phyloP scores from a whole-genome alignment of 768 basidiomycete genomes.

The Suillus plorans region DNA sequence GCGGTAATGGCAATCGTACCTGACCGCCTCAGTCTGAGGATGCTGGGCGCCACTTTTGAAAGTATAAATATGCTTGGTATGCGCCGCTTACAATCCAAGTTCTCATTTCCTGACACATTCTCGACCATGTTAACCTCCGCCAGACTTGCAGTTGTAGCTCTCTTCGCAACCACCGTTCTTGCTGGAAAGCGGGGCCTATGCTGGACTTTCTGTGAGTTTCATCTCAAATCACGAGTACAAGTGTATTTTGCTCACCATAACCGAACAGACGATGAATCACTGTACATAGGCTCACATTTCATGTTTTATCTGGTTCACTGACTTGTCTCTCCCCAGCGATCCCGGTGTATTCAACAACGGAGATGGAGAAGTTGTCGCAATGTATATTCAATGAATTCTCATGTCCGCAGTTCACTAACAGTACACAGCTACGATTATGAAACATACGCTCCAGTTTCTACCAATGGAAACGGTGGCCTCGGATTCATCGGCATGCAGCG shows the following conservation, averaged over 20 bases:
- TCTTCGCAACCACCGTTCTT: slow-evolving; percentile 19
- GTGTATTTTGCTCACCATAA: background rate
- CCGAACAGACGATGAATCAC: slow-evolving; percentile 25
- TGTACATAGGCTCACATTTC: slow-evolving; percentile 22
- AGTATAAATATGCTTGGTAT: background rate
- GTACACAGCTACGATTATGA: slow-evolving; percentile 37
- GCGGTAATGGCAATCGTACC: background rate
- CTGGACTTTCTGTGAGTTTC: slow-evolving; percentile 36
- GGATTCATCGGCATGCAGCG: slow-evolving; percentile 41
- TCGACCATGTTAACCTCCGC: slow-evolving; percentile 18
- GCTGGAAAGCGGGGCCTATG: slow-evolving; percentile 40
- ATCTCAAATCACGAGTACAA: background rate
- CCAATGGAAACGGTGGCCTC: slow-evolving; percentile 36
- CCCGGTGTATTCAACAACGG: slow-evolving; percentile 35
- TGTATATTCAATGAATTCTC: slow-evolving; percentile 19
- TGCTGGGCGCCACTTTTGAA: background rate
- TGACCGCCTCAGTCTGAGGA: background rate
- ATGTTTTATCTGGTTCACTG: background rate
- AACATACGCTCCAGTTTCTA: slow-evolving; percentile 34
- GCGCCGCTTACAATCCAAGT: background rate
- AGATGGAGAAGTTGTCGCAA: slow-evolving; percentile 32
- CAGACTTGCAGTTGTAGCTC: slow-evolving; percentile 16
- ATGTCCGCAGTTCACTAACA: background rate
- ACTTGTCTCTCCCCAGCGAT: slow-evolving; percentile 17
- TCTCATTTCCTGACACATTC: background rate